Evolutionary conservation across 495 filamentous ascomycete species (phyloP).

Genomic region (Penicillium macrosclerotiorum): DNA sequence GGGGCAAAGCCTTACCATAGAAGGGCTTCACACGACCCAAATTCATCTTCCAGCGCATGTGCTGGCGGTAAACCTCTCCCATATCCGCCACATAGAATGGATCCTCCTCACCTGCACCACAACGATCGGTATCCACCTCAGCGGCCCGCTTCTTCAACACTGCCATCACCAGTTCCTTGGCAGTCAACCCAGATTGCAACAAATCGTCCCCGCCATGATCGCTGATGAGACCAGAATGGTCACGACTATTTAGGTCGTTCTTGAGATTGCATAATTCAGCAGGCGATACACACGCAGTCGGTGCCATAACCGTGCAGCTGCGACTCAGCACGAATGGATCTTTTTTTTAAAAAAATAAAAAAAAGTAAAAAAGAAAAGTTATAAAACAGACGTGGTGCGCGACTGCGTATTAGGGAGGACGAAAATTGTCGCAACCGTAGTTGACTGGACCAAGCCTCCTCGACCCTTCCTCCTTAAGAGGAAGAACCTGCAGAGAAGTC

Average conservation of each 20-base stretch:
- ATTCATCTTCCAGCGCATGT: constrained; percentile 96
- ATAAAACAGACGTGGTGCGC: constrained; percentile 18
- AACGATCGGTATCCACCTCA: constrained; percentile 76
- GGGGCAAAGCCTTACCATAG: constrained; percentile 65
- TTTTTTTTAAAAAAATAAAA: constrained; percentile 15
- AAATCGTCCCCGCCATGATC: constrained; percentile 42
- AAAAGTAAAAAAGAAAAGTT: constrained; percentile 12
- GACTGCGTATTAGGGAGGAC: constrained; percentile 77
- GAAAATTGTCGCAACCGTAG: constrained; percentile 81
- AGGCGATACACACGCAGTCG: constrained; percentile 57
- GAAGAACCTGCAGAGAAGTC: constrained; percentile 93
- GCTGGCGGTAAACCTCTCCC: constrained; percentile 97
- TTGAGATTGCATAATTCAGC: constrained; percentile 49
- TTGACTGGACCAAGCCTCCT: constrained; percentile 56
- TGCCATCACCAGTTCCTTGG: constrained; percentile 66
- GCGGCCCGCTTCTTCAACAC: constrained; percentile 79
- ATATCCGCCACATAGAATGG: constrained; percentile 98
- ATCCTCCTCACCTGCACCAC: constrained; percentile 89
- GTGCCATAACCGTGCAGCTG: constrained; percentile 65
- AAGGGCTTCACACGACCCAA: constrained; percentile 91
- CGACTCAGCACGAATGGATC: constrained; percentile 32
- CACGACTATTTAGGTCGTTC: constrained; percentile 31
- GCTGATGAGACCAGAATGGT: constrained; percentile 26
- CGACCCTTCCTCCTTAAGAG: constrained; percentile 59
- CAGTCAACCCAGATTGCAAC: constrained; percentile 47